These are phyloP conservation scores for Carex arenaria DNA, from an alignment of 202 grass and related monocot species.

Conservation along the genomic window DNA sequence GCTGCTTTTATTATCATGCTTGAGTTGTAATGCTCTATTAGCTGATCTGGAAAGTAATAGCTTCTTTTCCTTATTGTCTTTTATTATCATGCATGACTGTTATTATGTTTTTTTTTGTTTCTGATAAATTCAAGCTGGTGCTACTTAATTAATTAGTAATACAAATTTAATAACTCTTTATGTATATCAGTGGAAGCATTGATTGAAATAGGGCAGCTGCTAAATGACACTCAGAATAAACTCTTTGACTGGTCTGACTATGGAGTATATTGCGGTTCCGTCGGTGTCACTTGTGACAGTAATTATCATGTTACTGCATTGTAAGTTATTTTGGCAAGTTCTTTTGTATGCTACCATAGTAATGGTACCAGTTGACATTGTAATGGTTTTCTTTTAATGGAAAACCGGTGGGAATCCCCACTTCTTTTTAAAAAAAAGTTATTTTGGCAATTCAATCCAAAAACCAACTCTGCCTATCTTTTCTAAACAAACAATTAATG, in stretches of 20 bases:
- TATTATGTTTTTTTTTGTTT: background rate
- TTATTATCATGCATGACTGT: background rate
- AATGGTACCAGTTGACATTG: too few species aligned
- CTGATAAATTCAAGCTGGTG: background rate
- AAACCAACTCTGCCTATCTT: background rate
- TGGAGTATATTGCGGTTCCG: background rate
- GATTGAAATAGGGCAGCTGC: constrained; percentile 18
- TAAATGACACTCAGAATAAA: constrained; percentile 25
- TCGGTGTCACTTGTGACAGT: constrained; percentile 23
- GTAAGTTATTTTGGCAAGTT: constrained; percentile 19
- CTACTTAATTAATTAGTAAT: background rate
- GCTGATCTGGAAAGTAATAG: constrained; percentile 31
- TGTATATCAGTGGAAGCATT: constrained; percentile 23
- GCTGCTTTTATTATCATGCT: constrained; percentile 16
- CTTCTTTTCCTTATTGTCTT: background rate
- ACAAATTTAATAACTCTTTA: background rate
- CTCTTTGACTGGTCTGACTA: constrained; percentile 11
- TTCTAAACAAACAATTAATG: background rate
- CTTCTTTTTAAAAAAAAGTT: too few species aligned
- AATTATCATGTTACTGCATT: constrained; percentile 11
- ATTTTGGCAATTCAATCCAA: background rate
- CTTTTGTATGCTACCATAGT: too few species aligned
- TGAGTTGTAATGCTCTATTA: constrained; percentile 18
- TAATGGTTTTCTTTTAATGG: too few species aligned
- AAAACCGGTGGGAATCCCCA: too few species aligned